Percentiles rank a stretch among this genome's conserved stretches.
phyloP scores from a whole-genome alignment of 2,329 filamentous ascomycete species.

The Aspergillus aculeatinus region DNA sequence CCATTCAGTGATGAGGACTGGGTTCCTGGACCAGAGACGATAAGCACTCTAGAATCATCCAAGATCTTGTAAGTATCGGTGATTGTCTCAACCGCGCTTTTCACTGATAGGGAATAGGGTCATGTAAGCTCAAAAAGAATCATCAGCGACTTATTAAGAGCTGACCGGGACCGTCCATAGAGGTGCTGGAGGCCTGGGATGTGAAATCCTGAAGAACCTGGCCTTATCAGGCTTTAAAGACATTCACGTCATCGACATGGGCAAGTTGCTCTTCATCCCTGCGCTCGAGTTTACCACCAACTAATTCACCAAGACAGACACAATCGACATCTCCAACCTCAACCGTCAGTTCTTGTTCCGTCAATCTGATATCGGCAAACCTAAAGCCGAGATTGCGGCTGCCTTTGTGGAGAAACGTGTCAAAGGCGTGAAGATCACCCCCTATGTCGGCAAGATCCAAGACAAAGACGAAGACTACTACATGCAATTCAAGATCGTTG shows the following conservation, averaged over 20 bases:
- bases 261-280: conserved; percentile 46
- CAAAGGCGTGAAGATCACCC: conserved; percentile 85
- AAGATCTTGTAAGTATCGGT: conserved; percentile 66
- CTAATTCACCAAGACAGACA: conserved; percentile 61
- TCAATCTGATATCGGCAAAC: conserved; percentile 84
- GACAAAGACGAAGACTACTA: conserved; percentile 97
- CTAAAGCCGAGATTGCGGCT: conserved; percentile 90
- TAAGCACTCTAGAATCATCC: conserved; percentile 62
- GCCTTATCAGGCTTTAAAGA: conserved; percentile 93
- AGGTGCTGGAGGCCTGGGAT: conserved; percentile 89
- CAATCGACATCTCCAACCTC: conserved; percentile 96
- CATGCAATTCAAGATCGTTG: conserved; percentile 90
- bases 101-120: conserved; percentile 46
- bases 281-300: not conserved
- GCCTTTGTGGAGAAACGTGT: conserved; percentile 87
- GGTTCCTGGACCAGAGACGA: conserved; percentile 51
- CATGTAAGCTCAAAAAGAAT: conserved; percentile 44
- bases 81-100: not conserved
- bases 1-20: conserved; percentile 74
- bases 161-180: conserved; percentile 51
- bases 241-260: conserved; percentile 99
- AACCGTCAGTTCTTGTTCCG: conserved; percentile 98
- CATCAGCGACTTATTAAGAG: conserved; percentile 7
- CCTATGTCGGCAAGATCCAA: conserved; percentile 92
- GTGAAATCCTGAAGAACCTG: conserved; percentile 94